Percentiles rank a stretch among this genome's conserved stretches.
phyloP scores from a whole-genome alignment of 495 filamentous ascomycete genomes.

The Oleoguttula mirabilis region DNA sequence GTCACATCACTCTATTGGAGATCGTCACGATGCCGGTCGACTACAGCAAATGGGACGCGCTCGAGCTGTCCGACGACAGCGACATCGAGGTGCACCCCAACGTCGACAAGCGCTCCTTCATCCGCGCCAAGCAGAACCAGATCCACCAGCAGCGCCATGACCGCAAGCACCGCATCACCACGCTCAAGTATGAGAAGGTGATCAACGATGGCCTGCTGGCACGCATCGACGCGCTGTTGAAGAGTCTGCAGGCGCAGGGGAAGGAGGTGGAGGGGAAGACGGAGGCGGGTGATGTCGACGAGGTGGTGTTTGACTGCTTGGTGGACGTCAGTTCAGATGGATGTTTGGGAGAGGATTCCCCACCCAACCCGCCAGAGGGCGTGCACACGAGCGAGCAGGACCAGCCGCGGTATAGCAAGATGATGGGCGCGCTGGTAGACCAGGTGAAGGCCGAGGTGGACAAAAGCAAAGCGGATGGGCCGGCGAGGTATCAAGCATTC shows the following conservation, averaged over 20 bases:
- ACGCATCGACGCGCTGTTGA: constrained; percentile 68
- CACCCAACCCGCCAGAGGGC: constrained; percentile 59
- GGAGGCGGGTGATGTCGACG: constrained; percentile 49
- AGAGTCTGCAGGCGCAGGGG: constrained; percentile 54
- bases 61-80: constrained; percentile 95
- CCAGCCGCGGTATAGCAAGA: constrained; percentile 78
- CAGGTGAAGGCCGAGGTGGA: constrained; percentile 86
- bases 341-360: constrained; percentile 54
- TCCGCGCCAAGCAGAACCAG: constrained; percentile 92
- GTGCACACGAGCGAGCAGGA: constrained; percentile 63
- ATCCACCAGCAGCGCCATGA: constrained; percentile 82
- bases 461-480: constrained; percentile 46
- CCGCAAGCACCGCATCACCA: constrained; percentile 77
- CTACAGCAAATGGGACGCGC: constrained; percentile 91
- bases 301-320: constrained; percentile 74
- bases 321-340: constrained; percentile 60
- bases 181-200: constrained; percentile 80
- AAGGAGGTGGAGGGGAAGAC: constrained; percentile 38
- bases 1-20: too few species aligned
- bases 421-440: constrained; percentile 87
- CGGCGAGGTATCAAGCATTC: constrained; percentile 57
- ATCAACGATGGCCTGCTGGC: constrained; percentile 82
- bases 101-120: constrained; percentile 97
- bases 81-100: constrained; percentile 98
- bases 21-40: constrained; percentile 93